Evolutionary conservation across 306 rosid species (phyloP).

Genomic region (Cucurbita pepo): DNA sequence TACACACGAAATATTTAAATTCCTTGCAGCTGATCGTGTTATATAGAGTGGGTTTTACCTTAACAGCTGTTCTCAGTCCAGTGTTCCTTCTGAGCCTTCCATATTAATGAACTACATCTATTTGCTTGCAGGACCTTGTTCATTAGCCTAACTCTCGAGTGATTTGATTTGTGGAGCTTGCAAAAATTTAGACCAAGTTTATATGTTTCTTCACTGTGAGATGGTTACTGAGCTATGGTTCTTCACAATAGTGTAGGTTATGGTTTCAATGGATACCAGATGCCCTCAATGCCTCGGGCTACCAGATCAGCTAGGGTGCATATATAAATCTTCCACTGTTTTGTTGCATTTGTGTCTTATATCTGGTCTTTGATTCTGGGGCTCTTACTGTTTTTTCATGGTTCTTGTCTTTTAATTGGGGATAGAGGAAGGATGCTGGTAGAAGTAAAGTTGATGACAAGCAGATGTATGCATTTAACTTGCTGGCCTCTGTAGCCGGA

Average conservation of each 20-base stretch:
- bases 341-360: not conserved
- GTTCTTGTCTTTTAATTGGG: not conserved
- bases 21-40: not conserved
- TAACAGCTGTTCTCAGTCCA: not conserved
- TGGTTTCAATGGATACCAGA: conserved; percentile 54
- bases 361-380: not conserved
- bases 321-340: not conserved
- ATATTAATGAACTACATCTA: not conserved
- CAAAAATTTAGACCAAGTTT: not conserved
- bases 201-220: conserved; percentile 11
- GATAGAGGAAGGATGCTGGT: conserved; percentile 29
- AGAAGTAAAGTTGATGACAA: conserved; percentile 31
- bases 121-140: not conserved
- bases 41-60: not conserved
- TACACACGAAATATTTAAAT: not conserved
- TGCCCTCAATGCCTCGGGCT: conserved; percentile 47
- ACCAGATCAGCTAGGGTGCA: conserved; percentile 58
- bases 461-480: conserved; percentile 61
- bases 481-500: conserved; percentile 76
- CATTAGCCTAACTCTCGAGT: not conserved
- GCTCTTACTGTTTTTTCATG: not conserved
- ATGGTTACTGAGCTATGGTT: conserved; percentile 67
- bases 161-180: not conserved
- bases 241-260: conserved; percentile 48
- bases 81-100: not conserved